Percentiles rank a stretch among this genome's conserved stretches.
Conservation (phyloP, 2,329 filamentous ascomycete species). For the Penicillium capsulatum region DNA sequence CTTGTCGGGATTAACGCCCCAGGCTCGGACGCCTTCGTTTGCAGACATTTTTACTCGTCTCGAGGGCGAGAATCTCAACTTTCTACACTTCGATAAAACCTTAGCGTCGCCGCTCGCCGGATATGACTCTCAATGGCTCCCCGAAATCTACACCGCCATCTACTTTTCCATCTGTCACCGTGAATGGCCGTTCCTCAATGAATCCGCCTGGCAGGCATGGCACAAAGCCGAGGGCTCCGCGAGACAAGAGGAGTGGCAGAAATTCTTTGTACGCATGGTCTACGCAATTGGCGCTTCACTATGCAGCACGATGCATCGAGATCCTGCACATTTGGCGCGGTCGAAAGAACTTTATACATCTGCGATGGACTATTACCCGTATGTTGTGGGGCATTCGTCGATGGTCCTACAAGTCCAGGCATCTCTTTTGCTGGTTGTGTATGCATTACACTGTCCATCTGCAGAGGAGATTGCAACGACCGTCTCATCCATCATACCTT, state of each 20-base stretch:
- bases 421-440: constrained; percentile 26
- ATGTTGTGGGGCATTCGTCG: constrained; percentile 24
- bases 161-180: constrained; percentile 27
- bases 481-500: constrained; percentile 27
- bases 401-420: constrained; percentile 28
- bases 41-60: constrained; percentile 9
- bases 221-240: constrained; percentile 12
- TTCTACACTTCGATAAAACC: constrained; percentile 13
- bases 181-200: constrained; percentile 27
- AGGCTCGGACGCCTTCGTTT: constrained; percentile 5
- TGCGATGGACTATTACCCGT: constrained; percentile 26
- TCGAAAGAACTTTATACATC: constrained; percentile 23
- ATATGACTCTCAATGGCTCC: constrained; percentile 18
- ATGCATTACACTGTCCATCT: constrained; percentile 26
- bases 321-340: constrained; percentile 17
- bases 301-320: constrained; percentile 21
- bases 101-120: constrained; percentile 7
- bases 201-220: constrained; percentile 23
- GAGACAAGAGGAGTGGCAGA: constrained; percentile 21
- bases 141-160: constrained; percentile 25
- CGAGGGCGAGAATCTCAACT: constrained; percentile 13
- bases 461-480: constrained; percentile 24
- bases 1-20: no score
- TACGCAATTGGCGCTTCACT: constrained; percentile 27
- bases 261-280: constrained; percentile 27